phyloP scores from a whole-genome alignment of 345 rosid species.

The Eucalyptus marginata region DNA sequence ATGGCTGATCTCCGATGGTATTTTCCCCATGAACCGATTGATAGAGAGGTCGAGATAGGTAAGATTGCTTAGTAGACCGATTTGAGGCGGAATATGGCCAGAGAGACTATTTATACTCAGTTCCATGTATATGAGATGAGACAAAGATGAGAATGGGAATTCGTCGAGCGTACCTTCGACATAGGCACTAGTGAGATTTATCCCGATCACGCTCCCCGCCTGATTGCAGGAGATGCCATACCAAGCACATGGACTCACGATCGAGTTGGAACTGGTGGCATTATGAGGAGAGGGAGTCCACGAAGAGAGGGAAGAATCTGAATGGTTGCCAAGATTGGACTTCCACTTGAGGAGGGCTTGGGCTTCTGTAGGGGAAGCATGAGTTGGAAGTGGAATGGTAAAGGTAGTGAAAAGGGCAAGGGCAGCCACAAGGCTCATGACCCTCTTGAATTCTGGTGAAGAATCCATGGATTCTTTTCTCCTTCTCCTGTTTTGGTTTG shows the following conservation, averaged over 20 bases:
- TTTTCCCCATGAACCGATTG: no score
- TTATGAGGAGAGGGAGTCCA: neutral
- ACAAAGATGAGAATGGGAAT: no score
- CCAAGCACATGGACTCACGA: neutral
- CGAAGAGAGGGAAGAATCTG: neutral
- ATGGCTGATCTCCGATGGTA: no score
- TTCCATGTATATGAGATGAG: no score
- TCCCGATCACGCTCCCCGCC: neutral
- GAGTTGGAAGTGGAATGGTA: no score
- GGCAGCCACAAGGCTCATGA: neutral
- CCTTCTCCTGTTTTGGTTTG: no score
- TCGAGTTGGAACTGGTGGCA: neutral
- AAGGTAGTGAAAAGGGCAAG: neutral
- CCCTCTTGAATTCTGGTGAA: neutral
- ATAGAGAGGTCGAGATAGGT: no score
- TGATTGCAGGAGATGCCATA: conserved; percentile 2
- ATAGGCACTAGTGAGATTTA: neutral
- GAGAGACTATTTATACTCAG: no score
- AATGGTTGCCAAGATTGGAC: conserved; percentile 2
- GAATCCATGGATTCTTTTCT: neutral
- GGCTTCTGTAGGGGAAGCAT: neutral
- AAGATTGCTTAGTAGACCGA: no score
- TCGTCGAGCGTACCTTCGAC: no score
- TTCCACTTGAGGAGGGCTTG: conserved; percentile 6
- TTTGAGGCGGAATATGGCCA: no score